Evolutionary conservation across 75 land plant genomes (phyloP).

Genomic region (Picea glauca): DNA sequence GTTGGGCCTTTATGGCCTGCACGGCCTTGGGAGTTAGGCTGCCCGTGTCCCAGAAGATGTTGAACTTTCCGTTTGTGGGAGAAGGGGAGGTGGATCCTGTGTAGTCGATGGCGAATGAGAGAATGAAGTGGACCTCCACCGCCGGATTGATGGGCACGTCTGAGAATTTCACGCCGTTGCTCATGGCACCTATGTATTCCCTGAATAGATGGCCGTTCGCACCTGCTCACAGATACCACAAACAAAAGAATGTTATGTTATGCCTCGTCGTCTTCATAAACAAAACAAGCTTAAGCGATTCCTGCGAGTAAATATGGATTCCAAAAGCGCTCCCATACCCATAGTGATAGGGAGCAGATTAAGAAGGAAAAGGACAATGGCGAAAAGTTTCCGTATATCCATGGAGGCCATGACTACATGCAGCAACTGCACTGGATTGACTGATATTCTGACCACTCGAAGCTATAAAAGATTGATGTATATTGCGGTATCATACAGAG

Average conservation of each 20-base stretch:
- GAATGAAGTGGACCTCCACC: conserved; percentile 40
- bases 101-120: conserved; percentile 47
- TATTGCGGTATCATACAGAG: too few relatives aligned
- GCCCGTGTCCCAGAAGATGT: conserved; percentile 42
- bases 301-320: too few relatives aligned
- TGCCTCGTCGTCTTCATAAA: too few relatives aligned
- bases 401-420: too few relatives aligned
- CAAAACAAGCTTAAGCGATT: too few relatives aligned
- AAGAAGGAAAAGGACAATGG: too few relatives aligned
- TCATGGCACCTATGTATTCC: conserved; percentile 37
- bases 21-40: conserved; percentile 38
- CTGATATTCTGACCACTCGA: too few relatives aligned
- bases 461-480: too few relatives aligned
- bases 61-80: conserved; percentile 36
- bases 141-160: conserved; percentile 20
- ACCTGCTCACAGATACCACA: background rate
- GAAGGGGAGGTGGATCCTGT: background rate
- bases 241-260: background rate
- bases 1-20: conserved; percentile 15
- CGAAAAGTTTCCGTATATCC: too few relatives aligned
- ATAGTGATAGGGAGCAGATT: too few relatives aligned
- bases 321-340: too few relatives aligned
- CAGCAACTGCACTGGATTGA: too few relatives aligned
- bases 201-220: conserved; percentile 4
- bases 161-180: conserved; percentile 20